Evolutionary conservation across 1,284 basidiomycete genomes (phyloP).

Genomic region (Sanghuangporus sanghuang): DNA sequence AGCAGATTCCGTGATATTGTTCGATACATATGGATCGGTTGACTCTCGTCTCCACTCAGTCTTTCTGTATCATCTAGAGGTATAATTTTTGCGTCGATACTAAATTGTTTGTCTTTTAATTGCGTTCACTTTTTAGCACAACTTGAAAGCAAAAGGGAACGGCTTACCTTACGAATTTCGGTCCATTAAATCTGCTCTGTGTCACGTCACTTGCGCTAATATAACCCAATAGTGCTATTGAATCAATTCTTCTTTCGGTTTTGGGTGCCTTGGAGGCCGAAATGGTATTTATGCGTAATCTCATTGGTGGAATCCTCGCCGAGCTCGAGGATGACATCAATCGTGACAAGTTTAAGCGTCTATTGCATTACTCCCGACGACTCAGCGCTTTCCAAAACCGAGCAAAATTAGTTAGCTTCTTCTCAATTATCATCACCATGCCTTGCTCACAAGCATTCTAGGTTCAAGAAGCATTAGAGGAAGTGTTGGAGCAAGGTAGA

Average conservation of each 20-base stretch:
- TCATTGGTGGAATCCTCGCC: conserved; percentile 83
- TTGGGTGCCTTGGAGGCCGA: conserved; percentile 89
- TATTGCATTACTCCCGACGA: conserved; percentile 86
- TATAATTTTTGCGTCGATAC: conserved; percentile 28
- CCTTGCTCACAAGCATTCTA: conserved; percentile 28
- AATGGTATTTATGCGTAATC: conserved; percentile 84
- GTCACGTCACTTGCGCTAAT: conserved; percentile 22
- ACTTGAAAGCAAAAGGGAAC: conserved; percentile 63
- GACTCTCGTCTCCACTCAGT: conserved; percentile 83
- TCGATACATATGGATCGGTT: conserved; percentile 84
- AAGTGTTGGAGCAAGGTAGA: conserved; percentile 83
- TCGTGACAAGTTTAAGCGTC: conserved; percentile 84
- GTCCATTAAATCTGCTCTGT: conserved; percentile 35
- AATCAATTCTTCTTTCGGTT: conserved; percentile 85
- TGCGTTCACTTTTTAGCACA: conserved; percentile 48
- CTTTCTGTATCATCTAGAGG: conserved; percentile 86
- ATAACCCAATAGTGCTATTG: conserved; percentile 61
- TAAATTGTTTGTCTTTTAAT: conserved; percentile 16
- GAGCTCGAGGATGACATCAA: conserved; percentile 93
- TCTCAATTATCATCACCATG: background rate
- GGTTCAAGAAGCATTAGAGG: conserved; percentile 88
- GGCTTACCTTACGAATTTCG: conserved; percentile 86
- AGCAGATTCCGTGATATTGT: conserved; percentile 86
- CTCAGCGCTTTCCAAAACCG: conserved; percentile 85
- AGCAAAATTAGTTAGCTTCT: conserved; percentile 60